phyloP scores from a whole-genome alignment of 768 basidiomycete genomes.

The Naematelia aurantialba region DNA sequence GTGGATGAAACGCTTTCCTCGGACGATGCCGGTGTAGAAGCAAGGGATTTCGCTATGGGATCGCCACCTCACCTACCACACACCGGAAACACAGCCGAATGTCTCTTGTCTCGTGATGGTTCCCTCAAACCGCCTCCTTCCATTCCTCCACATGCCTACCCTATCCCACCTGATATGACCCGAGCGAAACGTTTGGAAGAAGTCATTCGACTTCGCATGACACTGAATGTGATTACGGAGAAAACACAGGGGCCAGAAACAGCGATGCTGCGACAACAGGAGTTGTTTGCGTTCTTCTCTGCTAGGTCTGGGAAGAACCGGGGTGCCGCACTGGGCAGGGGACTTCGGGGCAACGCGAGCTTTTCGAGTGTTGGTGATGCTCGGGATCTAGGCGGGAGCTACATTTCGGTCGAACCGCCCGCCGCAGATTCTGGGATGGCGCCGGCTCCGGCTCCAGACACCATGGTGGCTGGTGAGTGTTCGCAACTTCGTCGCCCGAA shows the following conservation, averaged over 20 bases:
- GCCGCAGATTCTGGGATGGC: neutral
- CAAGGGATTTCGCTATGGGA: slow-evolving; percentile 32
- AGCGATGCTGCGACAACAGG: slow-evolving; percentile 74
- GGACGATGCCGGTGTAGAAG: slow-evolving; percentile 15
- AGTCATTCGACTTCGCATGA: slow-evolving; percentile 79
- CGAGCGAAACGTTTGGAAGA: slow-evolving; percentile 66
- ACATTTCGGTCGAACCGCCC: slow-evolving; percentile 8
- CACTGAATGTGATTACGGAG: slow-evolving; percentile 75
- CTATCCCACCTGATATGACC: slow-evolving; percentile 56
- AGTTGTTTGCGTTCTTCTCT: slow-evolving; percentile 81
- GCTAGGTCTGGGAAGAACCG: slow-evolving; percentile 53
- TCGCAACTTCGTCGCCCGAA: neutral
- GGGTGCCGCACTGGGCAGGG: slow-evolving; percentile 9
- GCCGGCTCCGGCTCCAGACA: neutral
- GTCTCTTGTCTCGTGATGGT: slow-evolving; percentile 13
- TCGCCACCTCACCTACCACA: neutral
- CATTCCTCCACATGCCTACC: slow-evolving; percentile 15
- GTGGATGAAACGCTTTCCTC: slow-evolving; percentile 2
- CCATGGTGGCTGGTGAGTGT: slow-evolving; percentile 19
- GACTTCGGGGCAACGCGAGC: slow-evolving; percentile 14
- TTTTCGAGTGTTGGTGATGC: slow-evolving; percentile 19
- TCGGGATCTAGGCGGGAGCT: slow-evolving; percentile 41
- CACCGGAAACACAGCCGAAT: neutral
- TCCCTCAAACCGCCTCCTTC: slow-evolving; percentile 9
- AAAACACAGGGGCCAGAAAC: slow-evolving; percentile 78